Conservation (phyloP, 805 yeast species). For the Kuraishia cidri region DNA sequence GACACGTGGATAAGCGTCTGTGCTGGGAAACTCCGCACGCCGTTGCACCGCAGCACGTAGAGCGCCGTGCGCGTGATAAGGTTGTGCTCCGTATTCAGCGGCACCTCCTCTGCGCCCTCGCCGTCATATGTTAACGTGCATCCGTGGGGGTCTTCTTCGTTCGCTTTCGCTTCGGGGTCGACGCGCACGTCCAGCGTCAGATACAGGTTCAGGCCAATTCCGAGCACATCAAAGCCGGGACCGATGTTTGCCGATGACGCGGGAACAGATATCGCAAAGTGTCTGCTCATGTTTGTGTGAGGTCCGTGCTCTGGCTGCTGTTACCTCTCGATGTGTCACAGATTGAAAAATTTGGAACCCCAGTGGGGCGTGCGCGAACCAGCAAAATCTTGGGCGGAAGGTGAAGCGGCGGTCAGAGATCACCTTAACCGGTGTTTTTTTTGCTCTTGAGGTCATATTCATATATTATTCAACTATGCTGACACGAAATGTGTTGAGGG, state of each 20-base stretch:
- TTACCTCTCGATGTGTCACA: too few relatives aligned
- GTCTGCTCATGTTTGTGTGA: slow-evolving; percentile 35
- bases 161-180: slow-evolving; percentile 34
- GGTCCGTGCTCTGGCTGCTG: too few relatives aligned
- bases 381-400: too few relatives aligned
- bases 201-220: slow-evolving; percentile 76
- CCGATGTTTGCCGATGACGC: slow-evolving; percentile 98
- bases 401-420: too few relatives aligned
- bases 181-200: slow-evolving; percentile 62
- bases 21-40: slow-evolving; percentile 63
- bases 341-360: too few relatives aligned
- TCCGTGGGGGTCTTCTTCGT: slow-evolving; percentile 50
- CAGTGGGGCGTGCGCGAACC: too few relatives aligned
- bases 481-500: too few relatives aligned
- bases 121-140: slow-evolving; percentile 60
- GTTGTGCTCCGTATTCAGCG: slow-evolving; percentile 68
- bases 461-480: too few relatives aligned
- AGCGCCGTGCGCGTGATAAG: slow-evolving; percentile 89
- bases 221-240: slow-evolving; percentile 96
- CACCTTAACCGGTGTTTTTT: too few relatives aligned
- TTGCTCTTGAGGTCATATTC: too few relatives aligned
- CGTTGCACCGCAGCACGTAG: slow-evolving; percentile 82
- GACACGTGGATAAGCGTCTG: slow-evolving; percentile 76
- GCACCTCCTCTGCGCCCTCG: slow-evolving; percentile 78
- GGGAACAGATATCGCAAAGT: slow-evolving; percentile 69